These are phyloP conservation scores for Apiospora malaysiana DNA, from an alignment of 2,329 filamentous ascomycete species.

Conservation along the genomic window DNA sequence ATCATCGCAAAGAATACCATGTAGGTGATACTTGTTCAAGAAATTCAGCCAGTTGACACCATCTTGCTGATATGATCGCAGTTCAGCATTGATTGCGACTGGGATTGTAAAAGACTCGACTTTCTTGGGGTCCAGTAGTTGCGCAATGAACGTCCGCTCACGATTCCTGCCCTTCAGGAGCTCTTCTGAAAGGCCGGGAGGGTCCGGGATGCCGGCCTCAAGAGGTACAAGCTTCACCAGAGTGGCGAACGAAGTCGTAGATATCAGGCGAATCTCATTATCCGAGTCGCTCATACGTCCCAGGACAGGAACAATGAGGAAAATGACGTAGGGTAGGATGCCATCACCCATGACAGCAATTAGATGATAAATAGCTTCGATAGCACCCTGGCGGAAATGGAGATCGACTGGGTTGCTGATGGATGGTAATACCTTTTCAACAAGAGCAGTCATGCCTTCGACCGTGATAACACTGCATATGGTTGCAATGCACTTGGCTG, in stretches of 20 bases:
- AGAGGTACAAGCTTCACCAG: constrained; percentile 96
- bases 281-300: constrained; percentile 99
- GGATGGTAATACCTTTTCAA: constrained; percentile 89
- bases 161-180: constrained; percentile 88
- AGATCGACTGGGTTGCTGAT: constrained; percentile 92
- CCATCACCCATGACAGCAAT: constrained; percentile 98
- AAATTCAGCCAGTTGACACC: constrained; percentile 99
- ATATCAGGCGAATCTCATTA: constrained; percentile 90
- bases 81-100: constrained; percentile 94
- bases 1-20: constrained; percentile 97
- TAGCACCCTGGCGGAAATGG: constrained; percentile 87
- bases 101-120: constrained; percentile 93
- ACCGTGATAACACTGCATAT: constrained; percentile 96
- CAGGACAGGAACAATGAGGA: constrained; percentile 95
- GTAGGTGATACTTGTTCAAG: constrained; percentile 96
- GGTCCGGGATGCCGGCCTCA: constrained; percentile 96
- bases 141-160: constrained; percentile 94
- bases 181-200: constrained; percentile 87
- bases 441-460: constrained; percentile 93
- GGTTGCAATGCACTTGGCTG: constrained; percentile 95
- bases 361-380: constrained; percentile 94
- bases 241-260: constrained; percentile 96
- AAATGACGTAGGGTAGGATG: constrained; percentile 97
- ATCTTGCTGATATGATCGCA: constrained; percentile 97
- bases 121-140: constrained; percentile 96